Percentiles rank a stretch among this genome's conserved stretches.
phyloP scores from a whole-genome alignment of 371 early-diverging fungal species.

The Nematocida sp. region DNA sequence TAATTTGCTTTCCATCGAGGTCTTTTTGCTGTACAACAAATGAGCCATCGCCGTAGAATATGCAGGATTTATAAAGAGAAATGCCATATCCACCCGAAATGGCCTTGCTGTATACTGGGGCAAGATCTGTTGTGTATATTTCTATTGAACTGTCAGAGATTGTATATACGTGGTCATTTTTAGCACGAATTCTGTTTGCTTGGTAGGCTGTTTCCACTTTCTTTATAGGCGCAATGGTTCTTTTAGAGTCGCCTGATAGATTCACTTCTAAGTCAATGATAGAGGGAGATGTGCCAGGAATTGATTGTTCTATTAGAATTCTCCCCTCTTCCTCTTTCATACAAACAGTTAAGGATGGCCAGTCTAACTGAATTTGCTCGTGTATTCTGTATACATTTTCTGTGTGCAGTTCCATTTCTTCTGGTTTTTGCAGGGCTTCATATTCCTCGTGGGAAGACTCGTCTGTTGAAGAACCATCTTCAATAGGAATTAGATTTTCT shows the following conservation, averaged over 20 bases:
- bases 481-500: background rate
- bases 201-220: background rate
- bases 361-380: constrained; percentile 42
- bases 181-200: constrained; percentile 25
- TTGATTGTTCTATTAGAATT: constrained; percentile 18
- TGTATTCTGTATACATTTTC: constrained; percentile 31
- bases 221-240: background rate
- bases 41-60: constrained; percentile 37
- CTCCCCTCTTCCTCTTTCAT: constrained; percentile 1
- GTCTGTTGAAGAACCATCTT: background rate
- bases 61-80: background rate
- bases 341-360: constrained; percentile 42
- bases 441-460: constrained; percentile 11
- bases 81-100: constrained; percentile 44
- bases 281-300: background rate
- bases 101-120: too few species aligned
- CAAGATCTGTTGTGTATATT: background rate
- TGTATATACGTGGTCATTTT: background rate
- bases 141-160: constrained; percentile 5
- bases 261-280: background rate
- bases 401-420: constrained; percentile 32
- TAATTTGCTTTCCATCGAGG: background rate
- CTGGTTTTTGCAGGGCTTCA: constrained; percentile 3
- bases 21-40: background rate
- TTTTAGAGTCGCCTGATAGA: background rate